Base-by-base conservation (phyloP, 148 eudicot genomes). In the Dysphania ambrosioides region DNA sequence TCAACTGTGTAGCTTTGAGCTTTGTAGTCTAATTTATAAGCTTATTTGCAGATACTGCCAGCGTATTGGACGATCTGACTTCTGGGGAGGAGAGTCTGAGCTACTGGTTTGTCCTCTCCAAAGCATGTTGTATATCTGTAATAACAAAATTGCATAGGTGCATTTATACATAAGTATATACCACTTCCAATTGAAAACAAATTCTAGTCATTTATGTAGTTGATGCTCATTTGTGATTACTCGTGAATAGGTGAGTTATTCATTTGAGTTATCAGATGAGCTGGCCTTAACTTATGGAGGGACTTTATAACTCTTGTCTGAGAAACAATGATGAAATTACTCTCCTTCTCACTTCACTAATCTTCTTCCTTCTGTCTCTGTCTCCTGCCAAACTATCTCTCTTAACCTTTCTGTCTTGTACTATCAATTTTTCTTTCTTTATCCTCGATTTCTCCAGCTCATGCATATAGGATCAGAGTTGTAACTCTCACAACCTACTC, bases 61-160 rank as follows among this genome's bases (percentile, higher is more conserved):
- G 78, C 93, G 98, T 62, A 87, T 94, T 76, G 87, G 85, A 66
- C 85, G 89, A 78, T 77, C 91, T 74, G 97, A 94, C 80, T 94
- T 94, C 67, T 94, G 98, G 98, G 97, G 98, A 69, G 98, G 98
- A 83, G 98, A 94, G 80, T 88, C 98, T 44, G 98, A 94, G 81
- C 84, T 94, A 71, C 88, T 91, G 93, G 98, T 93, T 75, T 84
- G 98, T 85, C 44, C n/a, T 64, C 13, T 63, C 21, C 8, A 36
- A 10, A 34, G 32, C 30, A 34, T 47, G 61, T 31, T 70, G 40
- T 51, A 8, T 40, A 7, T 32, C 30, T 11, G 15, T 51, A 75
- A 30, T 49, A 29, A 5, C 26, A 29, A 62, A 26, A 1, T 23
- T 26, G 51, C 15, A 44, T 44, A 18, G 15, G 51, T 44, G 4